A percentile compares a stretch with the other conserved stretches of the same genome.
Conservation (phyloP, 2,329 filamentous ascomycete genomes). For the Penicillium corylophilum region DNA sequence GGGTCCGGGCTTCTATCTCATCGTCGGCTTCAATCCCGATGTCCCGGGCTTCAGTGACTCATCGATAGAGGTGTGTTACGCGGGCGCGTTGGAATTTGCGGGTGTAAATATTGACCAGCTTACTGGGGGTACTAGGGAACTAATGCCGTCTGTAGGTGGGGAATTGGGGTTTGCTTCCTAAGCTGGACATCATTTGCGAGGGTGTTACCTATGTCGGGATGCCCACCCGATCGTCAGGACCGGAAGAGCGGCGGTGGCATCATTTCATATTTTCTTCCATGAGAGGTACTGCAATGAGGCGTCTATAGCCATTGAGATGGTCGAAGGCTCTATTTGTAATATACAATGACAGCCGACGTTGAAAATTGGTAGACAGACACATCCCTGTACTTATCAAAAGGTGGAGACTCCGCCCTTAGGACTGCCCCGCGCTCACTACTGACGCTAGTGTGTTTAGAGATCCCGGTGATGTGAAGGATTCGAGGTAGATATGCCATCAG, state of each 20-base stretch:
- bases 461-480: background rate
- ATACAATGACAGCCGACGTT: background rate
- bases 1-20: background rate
- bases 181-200: background rate
- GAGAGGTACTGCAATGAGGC: too few relatives aligned
- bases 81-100: background rate
- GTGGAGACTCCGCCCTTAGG: background rate
- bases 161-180: background rate
- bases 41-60: slow-evolving; percentile 1
- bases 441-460: background rate
- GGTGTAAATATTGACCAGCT: background rate
- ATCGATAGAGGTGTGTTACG: background rate
- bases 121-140: background rate
- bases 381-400: background rate
- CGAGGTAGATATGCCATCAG: too few relatives aligned
- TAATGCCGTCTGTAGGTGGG: background rate
- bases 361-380: background rate
- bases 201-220: background rate
- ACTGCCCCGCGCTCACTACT: background rate
- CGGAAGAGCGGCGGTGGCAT: too few relatives aligned
- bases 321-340: background rate
- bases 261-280: background rate
- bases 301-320: background rate
- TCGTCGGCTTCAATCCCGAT: background rate
- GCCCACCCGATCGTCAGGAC: background rate